Base-by-base conservation (phyloP, 2,329 filamentous ascomycete genomes). In the Acrodontium crateriforme region DNA sequence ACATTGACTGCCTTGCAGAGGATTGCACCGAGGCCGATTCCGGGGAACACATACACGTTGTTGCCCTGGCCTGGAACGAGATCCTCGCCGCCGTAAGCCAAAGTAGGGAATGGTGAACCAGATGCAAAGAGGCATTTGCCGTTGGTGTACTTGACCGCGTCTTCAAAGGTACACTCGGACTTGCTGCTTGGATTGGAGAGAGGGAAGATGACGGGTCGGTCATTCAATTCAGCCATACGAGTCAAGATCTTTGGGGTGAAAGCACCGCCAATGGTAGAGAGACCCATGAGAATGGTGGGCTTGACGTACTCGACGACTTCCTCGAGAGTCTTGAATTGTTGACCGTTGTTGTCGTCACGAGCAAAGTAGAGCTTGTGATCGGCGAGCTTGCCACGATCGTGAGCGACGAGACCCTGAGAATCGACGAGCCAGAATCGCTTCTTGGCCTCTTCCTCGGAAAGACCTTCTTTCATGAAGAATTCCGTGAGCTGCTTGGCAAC, bases 401-500 rank as follows among this genome's bases (percentile, higher is more conserved):
- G 68, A 39, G 89, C 93, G 28, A 98, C 87, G 13, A 98, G 76
- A 45, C 89, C 89, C 42, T 58, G 46, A 50, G 84, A 93, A 62
- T 95, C 89, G 35, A 95, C 85, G 25, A 98, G 80, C 73, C 79
- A 95, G 71, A 98, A 95, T 65, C 89, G 89, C 50, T 77, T 73
- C 46, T 76, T 75, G 31, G 89, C 89, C 39, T 82, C 77, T 46
- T 84, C 73, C 57, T 95, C 87, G 7, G 78, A 78, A 49, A 95
- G 67, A 21, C 89, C 89, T 45, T 85, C 81, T 44, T 82, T 81
- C 48, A 85, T 83, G 64, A 95, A 95, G 68, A 83, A 94, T 59
- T 93, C 83, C 32, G 93, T 84, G 39, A 98, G 78, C 64, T 95
- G 89, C 67, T 92, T 93, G 35, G 89, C 89, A 35, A 98, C 89